Evolutionary conservation across 345 rosid species (phyloP).

Genomic region (Aurinia saxatilis): DNA sequence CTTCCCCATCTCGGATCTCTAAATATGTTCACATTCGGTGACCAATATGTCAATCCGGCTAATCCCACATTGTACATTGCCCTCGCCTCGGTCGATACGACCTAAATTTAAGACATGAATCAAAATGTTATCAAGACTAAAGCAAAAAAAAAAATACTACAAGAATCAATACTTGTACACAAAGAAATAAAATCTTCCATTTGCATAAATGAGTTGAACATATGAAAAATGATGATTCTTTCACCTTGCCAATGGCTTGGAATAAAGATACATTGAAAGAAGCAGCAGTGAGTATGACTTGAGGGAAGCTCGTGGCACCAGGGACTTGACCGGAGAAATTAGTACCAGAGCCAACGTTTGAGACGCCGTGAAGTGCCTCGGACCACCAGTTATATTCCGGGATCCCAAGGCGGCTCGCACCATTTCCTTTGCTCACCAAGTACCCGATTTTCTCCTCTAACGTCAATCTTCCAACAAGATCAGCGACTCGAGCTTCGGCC

Average conservation of each 20-base stretch:
- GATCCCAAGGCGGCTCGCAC: slow-evolving; percentile 57
- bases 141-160: not conserved
- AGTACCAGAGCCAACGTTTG: slow-evolving; percentile 61
- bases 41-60: slow-evolving; percentile 74
- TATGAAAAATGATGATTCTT: too few species aligned
- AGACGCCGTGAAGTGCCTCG: slow-evolving; percentile 72
- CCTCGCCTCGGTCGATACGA: slow-evolving; percentile 74
- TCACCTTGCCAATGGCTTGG: slow-evolving; percentile 65
- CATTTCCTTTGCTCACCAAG: slow-evolving; percentile 49
- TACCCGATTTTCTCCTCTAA: slow-evolving; percentile 53
- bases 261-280: slow-evolving; percentile 61
- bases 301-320: slow-evolving; percentile 66
- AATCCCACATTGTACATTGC: slow-evolving; percentile 81
- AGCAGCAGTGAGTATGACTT: slow-evolving; percentile 53
- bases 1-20: slow-evolving; percentile 89
- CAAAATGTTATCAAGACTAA: not conserved
- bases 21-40: slow-evolving; percentile 70
- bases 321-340: slow-evolving; percentile 42
- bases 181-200: not conserved
- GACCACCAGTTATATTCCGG: slow-evolving; percentile 85
- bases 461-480: slow-evolving; percentile 55
- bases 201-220: not conserved
- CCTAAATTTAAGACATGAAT: slow-evolving; percentile 25
- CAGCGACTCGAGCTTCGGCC: slow-evolving; percentile 40
- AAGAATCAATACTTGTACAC: too few species aligned